Conservation (phyloP, 495 filamentous ascomycete species). For the Talaromyces liani region DNA sequence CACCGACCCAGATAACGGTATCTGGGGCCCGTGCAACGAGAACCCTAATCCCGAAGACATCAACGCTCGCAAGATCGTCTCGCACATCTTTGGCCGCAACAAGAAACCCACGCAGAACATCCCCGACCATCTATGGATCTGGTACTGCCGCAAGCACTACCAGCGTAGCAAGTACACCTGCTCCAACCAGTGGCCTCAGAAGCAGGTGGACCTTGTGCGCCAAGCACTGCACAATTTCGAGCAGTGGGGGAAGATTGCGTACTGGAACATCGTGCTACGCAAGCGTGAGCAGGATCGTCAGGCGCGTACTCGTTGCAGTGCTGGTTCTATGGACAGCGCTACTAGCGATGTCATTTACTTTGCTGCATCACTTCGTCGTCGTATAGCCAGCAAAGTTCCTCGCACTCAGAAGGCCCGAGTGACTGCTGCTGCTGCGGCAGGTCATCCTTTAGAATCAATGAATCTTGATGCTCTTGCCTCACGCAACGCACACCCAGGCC, state of each 20-base stretch:
- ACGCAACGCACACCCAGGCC: background rate
- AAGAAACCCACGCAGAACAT: slow-evolving; percentile 66
- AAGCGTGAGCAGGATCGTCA: slow-evolving; percentile 16
- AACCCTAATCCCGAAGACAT: background rate
- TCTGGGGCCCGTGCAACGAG: background rate
- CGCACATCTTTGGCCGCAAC: slow-evolving; percentile 85
- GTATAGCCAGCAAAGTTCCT: background rate
- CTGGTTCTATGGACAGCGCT: background rate
- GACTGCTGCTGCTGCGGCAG: background rate
- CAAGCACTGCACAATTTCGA: slow-evolving; percentile 51
- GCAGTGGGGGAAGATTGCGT: slow-evolving; percentile 46
- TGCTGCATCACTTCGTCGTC: background rate
- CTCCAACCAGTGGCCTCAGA: slow-evolving; percentile 47
- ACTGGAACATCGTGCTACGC: slow-evolving; percentile 22
- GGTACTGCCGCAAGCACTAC: slow-evolving; percentile 79
- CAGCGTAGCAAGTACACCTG: slow-evolving; percentile 62
- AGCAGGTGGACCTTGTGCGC: slow-evolving; percentile 53
- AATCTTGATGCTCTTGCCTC: background rate
- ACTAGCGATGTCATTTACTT: background rate
- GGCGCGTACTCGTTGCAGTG: background rate
- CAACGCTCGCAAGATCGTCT: slow-evolving; percentile 60
- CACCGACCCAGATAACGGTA: background rate
- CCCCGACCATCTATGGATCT: slow-evolving; percentile 57
- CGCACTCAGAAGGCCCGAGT: background rate
- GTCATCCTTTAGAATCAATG: background rate